These are phyloP conservation scores for Globisporangium perplexum DNA, from an alignment of 352 stramenopile species.

Conservation along the genomic window DNA sequence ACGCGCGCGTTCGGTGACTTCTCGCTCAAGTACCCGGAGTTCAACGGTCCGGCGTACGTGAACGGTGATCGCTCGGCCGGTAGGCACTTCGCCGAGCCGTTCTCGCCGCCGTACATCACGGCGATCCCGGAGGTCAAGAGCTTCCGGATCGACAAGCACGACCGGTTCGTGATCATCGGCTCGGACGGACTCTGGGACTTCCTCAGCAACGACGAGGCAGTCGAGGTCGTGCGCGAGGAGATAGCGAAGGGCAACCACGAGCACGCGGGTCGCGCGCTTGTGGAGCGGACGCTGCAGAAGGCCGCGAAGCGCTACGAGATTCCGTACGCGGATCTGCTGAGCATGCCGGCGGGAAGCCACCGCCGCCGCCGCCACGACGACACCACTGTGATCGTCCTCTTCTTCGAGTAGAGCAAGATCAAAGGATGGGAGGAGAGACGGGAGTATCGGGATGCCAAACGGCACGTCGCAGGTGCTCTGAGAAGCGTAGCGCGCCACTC, in stretches of 20 bases:
- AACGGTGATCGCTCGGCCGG: conserved; percentile 80
- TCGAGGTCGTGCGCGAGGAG: conserved; percentile 86
- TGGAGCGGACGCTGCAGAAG: conserved; percentile 77
- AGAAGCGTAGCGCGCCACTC: too few species aligned
- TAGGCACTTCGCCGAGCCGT: conserved; percentile 84
- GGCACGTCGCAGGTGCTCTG: too few species aligned
- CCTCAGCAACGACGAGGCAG: conserved; percentile 92
- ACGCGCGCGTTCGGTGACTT: conserved; percentile 91
- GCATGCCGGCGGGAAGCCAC: conserved; percentile 69
- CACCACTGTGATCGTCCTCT: conserved; percentile 90
- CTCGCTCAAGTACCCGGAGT: conserved; percentile 92
- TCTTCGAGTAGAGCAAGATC: conserved; percentile 50
- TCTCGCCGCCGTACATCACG: conserved; percentile 92
- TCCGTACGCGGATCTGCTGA: conserved; percentile 78
- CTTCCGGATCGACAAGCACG: conserved; percentile 50
- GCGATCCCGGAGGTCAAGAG: conserved; percentile 80
- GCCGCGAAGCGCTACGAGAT: conserved; percentile 72
- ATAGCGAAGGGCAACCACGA: conserved; percentile 55
- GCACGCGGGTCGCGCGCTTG: conserved; percentile 62
- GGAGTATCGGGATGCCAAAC: too few species aligned
- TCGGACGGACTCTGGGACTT: conserved; percentile 99
- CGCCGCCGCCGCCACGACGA: conserved; percentile 90
- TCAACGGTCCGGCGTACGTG: conserved; percentile 82
- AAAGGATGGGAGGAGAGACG: neutral
- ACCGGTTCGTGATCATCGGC: conserved; percentile 96